phyloP scores from a whole-genome alignment of 257 asterid genomes.

The Echium plantagineum region DNA sequence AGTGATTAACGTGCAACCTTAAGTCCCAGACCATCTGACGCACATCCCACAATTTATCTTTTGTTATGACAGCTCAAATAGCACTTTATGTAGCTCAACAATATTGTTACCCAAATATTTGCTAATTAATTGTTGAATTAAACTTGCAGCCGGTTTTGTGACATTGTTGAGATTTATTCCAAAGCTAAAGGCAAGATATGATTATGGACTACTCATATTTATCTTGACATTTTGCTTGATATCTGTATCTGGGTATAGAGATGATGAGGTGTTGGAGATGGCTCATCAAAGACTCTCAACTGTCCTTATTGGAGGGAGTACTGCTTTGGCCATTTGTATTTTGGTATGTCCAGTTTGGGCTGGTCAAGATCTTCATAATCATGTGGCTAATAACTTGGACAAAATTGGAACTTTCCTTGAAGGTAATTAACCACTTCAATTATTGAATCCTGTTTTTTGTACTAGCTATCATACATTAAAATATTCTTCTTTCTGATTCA shows the following conservation, averaged over 20 bases:
- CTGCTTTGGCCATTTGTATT: constrained; percentile 48
- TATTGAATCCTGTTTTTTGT: no score
- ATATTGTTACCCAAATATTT: no score
- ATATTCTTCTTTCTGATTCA: no score
- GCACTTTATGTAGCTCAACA: no score
- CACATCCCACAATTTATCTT: no score
- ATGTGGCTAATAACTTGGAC: constrained; percentile 29
- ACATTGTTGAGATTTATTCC: constrained; percentile 62
- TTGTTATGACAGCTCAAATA: no score
- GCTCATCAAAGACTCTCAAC: constrained; percentile 58
- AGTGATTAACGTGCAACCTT: no score
- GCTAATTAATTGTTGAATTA: no score
- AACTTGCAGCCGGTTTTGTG: constrained; percentile 38
- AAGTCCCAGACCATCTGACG: no score
- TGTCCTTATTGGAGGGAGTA: constrained; percentile 45
- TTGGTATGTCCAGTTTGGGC: constrained; percentile 75
- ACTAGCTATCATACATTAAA: no score
- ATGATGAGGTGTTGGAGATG: constrained; percentile 30
- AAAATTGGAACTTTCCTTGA: constrained; percentile 45
- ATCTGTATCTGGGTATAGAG: constrained; percentile 65
- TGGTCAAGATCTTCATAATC: constrained; percentile 59
- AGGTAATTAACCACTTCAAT: constrained; percentile 28
- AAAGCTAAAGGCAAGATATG: constrained; percentile 44
- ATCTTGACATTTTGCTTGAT: constrained; percentile 64
- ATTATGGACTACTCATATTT: constrained; percentile 62